A percentile compares a stretch with the other conserved stretches of the same genome.
phyloP scores from a whole-genome alignment of 306 rosid genomes.

The Cucumis cinereus region DNA sequence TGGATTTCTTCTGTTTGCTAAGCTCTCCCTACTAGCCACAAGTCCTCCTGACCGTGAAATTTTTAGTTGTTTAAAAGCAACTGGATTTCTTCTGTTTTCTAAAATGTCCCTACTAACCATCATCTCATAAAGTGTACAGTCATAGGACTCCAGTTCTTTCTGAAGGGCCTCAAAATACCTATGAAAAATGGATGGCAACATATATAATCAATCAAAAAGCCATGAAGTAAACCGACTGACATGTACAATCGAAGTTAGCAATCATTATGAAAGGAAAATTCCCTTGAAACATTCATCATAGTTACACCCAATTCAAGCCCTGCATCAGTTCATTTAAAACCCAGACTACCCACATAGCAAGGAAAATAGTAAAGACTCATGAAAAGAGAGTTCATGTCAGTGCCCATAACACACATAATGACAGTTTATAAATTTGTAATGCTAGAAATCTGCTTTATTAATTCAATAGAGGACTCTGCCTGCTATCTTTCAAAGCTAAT shows the following conservation, averaged over 20 bases:
- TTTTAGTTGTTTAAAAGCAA: conserved; percentile 34
- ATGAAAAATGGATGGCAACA: conserved; percentile 6
- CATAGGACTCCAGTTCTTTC: conserved; percentile 74
- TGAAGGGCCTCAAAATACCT: conserved; percentile 85
- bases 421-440: not conserved
- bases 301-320: not conserved
- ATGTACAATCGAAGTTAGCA: not conserved
- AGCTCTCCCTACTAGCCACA: conserved; percentile 63
- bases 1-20: conserved; percentile 47
- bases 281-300: not conserved
- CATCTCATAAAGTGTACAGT: conserved; percentile 92
- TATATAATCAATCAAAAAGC: not conserved
- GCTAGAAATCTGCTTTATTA: not conserved
- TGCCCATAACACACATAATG: not conserved
- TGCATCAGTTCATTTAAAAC: not conserved
- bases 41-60: conserved; percentile 46
- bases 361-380: not conserved
- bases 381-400: not conserved
- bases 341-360: not conserved
- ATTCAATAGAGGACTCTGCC: not conserved
- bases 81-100: conserved; percentile 42
- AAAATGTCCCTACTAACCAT: conserved; percentile 81
- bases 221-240: not conserved
- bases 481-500: not conserved
- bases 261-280: not conserved